phyloP scores from a whole-genome alignment of 805 yeast species.

The Yarrowia yakushimensis region DNA sequence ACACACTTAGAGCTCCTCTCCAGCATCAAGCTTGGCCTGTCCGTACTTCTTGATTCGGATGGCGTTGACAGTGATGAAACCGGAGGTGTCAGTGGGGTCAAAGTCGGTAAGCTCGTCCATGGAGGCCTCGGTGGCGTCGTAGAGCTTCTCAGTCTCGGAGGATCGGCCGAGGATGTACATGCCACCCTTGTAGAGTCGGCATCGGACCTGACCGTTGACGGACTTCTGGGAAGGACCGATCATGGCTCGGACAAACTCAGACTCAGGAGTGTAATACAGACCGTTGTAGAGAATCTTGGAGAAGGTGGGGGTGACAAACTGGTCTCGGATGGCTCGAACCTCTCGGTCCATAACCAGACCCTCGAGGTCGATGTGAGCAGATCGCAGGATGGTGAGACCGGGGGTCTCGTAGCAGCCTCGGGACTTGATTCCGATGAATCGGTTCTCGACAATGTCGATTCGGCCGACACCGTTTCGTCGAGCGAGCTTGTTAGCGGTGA shows the following conservation, averaged over 20 bases:
- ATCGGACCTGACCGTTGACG: slow-evolving; percentile 95
- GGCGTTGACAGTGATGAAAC: slow-evolving; percentile 96
- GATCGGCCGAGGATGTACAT: slow-evolving; percentile 85
- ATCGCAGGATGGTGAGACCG: slow-evolving; percentile 90
- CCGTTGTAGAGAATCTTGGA: slow-evolving; percentile 93
- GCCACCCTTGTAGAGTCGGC: slow-evolving; percentile 88
- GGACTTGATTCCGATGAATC: slow-evolving; percentile 97
- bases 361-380: slow-evolving; percentile 93
- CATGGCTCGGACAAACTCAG: slow-evolving; percentile 78
- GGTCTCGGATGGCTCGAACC: slow-evolving; percentile 94
- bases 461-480: slow-evolving; percentile 99
- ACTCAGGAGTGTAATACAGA: slow-evolving; percentile 96
- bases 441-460: slow-evolving; percentile 97
- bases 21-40: slow-evolving; percentile 83
- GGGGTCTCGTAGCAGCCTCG: slow-evolving; percentile 99
- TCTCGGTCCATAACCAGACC: slow-evolving; percentile 97
- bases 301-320: slow-evolving; percentile 89
- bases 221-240: slow-evolving; percentile 91
- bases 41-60: slow-evolving; percentile 98
- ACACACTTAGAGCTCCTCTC: slow-evolving; percentile 41
- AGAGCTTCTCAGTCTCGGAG: slow-evolving; percentile 91
- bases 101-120: slow-evolving; percentile 99
- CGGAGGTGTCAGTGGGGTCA: slow-evolving; percentile 94
- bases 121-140: slow-evolving; percentile 96
- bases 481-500: slow-evolving; percentile 89